Conservation (phyloP, 2,329 filamentous ascomycete genomes). For the Blumeriella jaapii region DNA sequence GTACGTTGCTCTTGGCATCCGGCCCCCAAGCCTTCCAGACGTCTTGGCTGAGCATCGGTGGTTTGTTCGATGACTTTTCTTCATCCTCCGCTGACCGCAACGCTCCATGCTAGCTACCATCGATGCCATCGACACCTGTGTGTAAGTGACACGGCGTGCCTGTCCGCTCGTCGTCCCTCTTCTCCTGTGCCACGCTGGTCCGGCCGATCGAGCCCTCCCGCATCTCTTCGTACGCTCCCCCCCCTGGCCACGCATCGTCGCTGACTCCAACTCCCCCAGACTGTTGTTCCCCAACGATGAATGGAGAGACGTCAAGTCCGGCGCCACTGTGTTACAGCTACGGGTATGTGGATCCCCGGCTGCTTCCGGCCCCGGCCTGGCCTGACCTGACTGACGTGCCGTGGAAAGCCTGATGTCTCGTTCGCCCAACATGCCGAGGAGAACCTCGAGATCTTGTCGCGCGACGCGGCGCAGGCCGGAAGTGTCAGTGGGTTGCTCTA, state of each 20-base stretch:
- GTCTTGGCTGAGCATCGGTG: too few relatives aligned
- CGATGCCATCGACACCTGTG: slow-evolving; percentile 21
- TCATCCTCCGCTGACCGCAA: slow-evolving; percentile 9
- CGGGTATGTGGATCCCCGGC: slow-evolving; percentile 15
- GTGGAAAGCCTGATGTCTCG: slow-evolving; percentile 22
- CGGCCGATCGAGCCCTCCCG: neutral
- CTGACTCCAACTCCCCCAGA: slow-evolving; percentile 17
- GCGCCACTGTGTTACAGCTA: slow-evolving; percentile 17
- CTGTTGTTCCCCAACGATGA: slow-evolving; percentile 24
- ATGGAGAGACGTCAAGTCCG: slow-evolving; percentile 17
- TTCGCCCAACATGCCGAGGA: slow-evolving; percentile 30
- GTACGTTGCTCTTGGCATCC: too few relatives aligned
- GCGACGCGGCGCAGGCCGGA: slow-evolving; percentile 46
- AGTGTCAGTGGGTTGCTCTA: slow-evolving; percentile 72
- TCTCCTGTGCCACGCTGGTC: neutral
- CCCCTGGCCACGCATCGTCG: neutral
- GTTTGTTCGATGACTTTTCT: slow-evolving; percentile 9
- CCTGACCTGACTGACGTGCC: slow-evolving; percentile 7
- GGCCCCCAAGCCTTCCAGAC: too few relatives aligned
- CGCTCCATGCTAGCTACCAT: slow-evolving; percentile 18
- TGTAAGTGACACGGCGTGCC: slow-evolving; percentile 16
- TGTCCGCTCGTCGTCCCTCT: neutral
- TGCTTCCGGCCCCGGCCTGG: neutral
- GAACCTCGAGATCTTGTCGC: slow-evolving; percentile 69
- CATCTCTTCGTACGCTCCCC: neutral